These are phyloP conservation scores for Acidomyces sp. DNA, from an alignment of 495 filamentous ascomycete species.

Conservation along the genomic window DNA sequence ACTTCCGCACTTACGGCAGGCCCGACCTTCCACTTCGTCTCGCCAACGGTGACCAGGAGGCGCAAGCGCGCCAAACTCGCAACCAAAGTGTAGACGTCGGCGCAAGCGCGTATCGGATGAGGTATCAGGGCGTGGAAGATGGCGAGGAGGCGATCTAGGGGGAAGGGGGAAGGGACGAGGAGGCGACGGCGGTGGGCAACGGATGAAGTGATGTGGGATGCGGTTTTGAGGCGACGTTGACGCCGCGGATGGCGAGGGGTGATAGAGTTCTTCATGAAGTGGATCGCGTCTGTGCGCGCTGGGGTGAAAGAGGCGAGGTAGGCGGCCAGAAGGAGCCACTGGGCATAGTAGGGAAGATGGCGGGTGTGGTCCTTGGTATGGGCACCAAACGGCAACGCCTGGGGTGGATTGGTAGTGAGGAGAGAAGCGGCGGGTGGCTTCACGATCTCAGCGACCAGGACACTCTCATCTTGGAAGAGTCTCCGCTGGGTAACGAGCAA, in stretches of 20 bases:
- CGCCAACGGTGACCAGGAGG: slow-evolving; percentile 49
- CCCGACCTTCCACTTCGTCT: slow-evolving; percentile 51
- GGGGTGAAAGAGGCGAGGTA: slow-evolving; percentile 89
- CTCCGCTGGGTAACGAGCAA: slow-evolving; percentile 59
- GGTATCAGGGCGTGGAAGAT: slow-evolving; percentile 72
- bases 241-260: slow-evolving; percentile 17
- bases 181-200: no score
- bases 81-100: slow-evolving; percentile 40
- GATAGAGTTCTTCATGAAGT: slow-evolving; percentile 67
- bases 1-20: slow-evolving; percentile 60
- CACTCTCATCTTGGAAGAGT: slow-evolving; percentile 63
- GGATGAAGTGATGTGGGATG: slow-evolving; percentile 50
- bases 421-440: no score
- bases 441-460: slow-evolving; percentile 53
- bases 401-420: slow-evolving; percentile 15
- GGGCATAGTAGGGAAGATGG: slow-evolving; percentile 64
- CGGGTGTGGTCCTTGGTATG: slow-evolving; percentile 13
- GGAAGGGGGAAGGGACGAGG: slow-evolving; percentile 67
- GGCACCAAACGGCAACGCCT: no score
- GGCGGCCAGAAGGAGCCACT: slow-evolving; percentile 68
- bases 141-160: slow-evolving; percentile 73
- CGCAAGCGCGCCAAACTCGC: slow-evolving; percentile 69
- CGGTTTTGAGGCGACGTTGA: slow-evolving; percentile 22
- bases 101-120: slow-evolving; percentile 44
- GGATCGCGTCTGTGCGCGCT: slow-evolving; percentile 57